Evolutionary conservation across 305 asterid species (phyloP).

Genomic region (Fraxinus sp.): DNA sequence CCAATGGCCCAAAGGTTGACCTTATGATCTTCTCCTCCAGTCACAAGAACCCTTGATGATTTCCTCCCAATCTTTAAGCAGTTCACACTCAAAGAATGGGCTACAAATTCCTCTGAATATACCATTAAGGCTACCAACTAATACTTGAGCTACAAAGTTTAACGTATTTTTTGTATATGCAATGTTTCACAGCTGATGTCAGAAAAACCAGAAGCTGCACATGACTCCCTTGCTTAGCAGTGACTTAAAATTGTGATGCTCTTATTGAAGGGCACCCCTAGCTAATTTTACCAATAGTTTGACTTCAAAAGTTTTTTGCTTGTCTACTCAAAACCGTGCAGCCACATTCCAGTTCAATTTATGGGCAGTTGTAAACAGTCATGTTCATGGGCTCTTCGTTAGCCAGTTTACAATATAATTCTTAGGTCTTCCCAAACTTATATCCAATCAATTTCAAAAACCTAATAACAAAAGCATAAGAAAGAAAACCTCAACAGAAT

Average conservation of each 20-base stretch:
- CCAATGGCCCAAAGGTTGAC: conserved; percentile 99
- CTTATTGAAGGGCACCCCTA: neutral
- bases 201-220: conserved; percentile 14
- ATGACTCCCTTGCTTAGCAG: neutral
- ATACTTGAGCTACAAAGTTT: neutral
- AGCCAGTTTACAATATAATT: conserved; percentile 13
- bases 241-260: conserved; percentile 11
- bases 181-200: conserved; percentile 14
- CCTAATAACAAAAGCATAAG: conserved; percentile 7
- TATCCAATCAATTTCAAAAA: conserved; percentile 18
- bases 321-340: conserved; percentile 2
- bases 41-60: conserved; percentile 92
- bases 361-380: neutral
- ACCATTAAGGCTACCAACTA: conserved; percentile 56
- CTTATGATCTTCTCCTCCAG: conserved; percentile 99
- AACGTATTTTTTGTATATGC: neutral
- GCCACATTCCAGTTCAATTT: neutral
- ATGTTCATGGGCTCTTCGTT: neutral
- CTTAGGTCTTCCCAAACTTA: neutral
- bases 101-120: conserved; percentile 92
- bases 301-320: neutral
- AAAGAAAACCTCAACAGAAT: neutral
- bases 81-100: conserved; percentile 92
- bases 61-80: conserved; percentile 97
- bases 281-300: neutral